Evolutionary conservation across 2,329 filamentous ascomycete species (phyloP).

Genomic region (Trichoderma sp.): DNA sequence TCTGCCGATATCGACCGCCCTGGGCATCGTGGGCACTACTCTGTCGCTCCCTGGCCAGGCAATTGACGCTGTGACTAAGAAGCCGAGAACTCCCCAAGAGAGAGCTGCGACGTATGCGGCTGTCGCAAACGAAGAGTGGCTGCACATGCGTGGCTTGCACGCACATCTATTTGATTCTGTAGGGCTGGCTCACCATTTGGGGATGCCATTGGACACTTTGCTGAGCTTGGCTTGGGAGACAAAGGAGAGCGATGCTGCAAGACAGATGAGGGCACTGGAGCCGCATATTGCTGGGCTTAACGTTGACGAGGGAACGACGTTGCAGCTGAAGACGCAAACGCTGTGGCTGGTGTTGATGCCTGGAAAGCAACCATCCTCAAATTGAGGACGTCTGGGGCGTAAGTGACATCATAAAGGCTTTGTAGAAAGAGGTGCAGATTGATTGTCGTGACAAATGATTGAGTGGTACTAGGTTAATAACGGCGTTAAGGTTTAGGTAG

Average conservation of each 20-base stretch:
- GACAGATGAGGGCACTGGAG: slow-evolving; percentile 28
- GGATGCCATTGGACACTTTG: slow-evolving; percentile 36
- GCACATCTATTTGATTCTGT: slow-evolving; percentile 36
- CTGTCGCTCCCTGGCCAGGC: slow-evolving; percentile 35
- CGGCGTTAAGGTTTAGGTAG: background rate
- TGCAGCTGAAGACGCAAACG: slow-evolving; percentile 30
- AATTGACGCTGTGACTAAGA: slow-evolving; percentile 33
- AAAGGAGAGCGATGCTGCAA: slow-evolving; percentile 22
- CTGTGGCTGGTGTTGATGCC: slow-evolving; percentile 38
- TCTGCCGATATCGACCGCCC: slow-evolving; percentile 38
- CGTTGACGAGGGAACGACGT: slow-evolving; percentile 23
- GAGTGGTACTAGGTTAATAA: background rate
- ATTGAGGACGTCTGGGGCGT: background rate
- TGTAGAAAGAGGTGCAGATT: background rate
- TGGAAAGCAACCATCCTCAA: background rate
- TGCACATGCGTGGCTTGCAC: slow-evolving; percentile 38
- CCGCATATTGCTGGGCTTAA: slow-evolving; percentile 32
- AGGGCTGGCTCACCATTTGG: slow-evolving; percentile 30
- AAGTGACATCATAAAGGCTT: background rate
- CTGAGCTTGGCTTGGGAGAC: slow-evolving; percentile 35
- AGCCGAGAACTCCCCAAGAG: slow-evolving; percentile 41
- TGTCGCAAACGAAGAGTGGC: slow-evolving; percentile 44
- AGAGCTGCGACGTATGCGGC: slow-evolving; percentile 41
- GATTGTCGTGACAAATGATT: background rate
- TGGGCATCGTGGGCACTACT: slow-evolving; percentile 36